Base-by-base conservation (phyloP, 2,329 filamentous ascomycete genomes). In the Daldinia sp. region DNA sequence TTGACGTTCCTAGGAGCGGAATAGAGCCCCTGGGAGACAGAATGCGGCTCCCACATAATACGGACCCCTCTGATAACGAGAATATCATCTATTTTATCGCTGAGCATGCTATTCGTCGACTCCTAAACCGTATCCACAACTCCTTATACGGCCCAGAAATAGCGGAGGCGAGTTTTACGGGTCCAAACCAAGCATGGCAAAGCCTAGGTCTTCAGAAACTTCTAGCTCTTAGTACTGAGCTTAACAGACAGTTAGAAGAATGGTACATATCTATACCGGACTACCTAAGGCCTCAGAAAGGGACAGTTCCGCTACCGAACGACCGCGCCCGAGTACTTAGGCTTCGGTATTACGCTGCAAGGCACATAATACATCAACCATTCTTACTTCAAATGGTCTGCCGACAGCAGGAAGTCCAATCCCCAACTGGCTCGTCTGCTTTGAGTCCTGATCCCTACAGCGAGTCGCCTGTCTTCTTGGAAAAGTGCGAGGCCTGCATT, bases 311-410 rank as follows among this genome's bases (percentile, higher is more conserved):
- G 1, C 86, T 89, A 7, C 81, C 89, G 0, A 79, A 80, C 2
- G 86, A 92, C 66, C 90, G 92, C 66, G 89, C 91, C 41, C 83
- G 85, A 33, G 89, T 90, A n/a, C 83, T 93, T 72, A 86, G 91
- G 42, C 88, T 88, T 4, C 92, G 93, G 74, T 93, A 92, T 75
- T 93, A 91, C 73, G 90, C 90, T 62, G 90, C 89, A 0, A 84
- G 85, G 20, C 92, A 93, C 72, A 87, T 93, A 72, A 91, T 92
- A 65, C 85, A 92, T 74, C 85, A 90, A 30, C 90, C 90, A 1
- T 89, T 91, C 69, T 70, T 81, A 2, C 72, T 80, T 10, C 73
- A 71, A 33, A 70, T 76, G 6, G 74, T 76, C 7, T 64, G 67
- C 15, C 74, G 75, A 57, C 74, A 73, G 35, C 69, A 71, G 30